Conservation (phyloP, 2,329 filamentous ascomycete species). For the Fusarium poae region DNA sequence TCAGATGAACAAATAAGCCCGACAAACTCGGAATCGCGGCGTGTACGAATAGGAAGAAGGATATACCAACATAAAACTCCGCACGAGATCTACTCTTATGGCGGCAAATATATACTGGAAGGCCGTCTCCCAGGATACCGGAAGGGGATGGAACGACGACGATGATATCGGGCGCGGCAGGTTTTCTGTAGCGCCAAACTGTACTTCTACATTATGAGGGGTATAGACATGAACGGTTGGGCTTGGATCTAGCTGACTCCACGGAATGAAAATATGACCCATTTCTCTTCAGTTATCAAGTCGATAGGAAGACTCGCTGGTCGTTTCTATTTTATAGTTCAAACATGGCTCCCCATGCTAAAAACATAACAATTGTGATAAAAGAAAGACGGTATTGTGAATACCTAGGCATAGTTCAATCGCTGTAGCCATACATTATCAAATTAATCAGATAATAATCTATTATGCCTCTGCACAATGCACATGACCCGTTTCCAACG, state of each 20-base stretch:
- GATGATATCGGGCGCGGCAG: constrained; percentile 27
- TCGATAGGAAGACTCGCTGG: not conserved
- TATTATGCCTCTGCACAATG: constrained; percentile 39
- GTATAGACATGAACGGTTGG: constrained; percentile 25
- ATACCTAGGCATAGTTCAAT: not conserved
- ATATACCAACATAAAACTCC: constrained; percentile 10
- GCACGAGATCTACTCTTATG: constrained; percentile 16
- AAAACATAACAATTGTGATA: not conserved
- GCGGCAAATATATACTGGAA: constrained; percentile 28
- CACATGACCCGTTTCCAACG: constrained; percentile 45
- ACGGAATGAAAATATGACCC: constrained; percentile 27
- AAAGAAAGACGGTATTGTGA: not conserved
- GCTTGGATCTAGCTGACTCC: constrained; percentile 16
- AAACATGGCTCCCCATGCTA: not conserved
- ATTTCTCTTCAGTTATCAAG: constrained; percentile 16
- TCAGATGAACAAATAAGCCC: constrained; percentile 59
- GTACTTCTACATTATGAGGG: constrained; percentile 47
- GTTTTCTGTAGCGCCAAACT: constrained; percentile 40
- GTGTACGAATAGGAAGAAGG: constrained; percentile 44
- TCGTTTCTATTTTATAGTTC: not conserved
- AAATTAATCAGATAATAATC: constrained; percentile 29
- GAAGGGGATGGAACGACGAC: constrained; percentile 22
- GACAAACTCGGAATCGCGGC: not conserved
- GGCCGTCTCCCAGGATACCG: constrained; percentile 16
- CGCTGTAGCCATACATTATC: constrained; percentile 7